Percentiles rank a stretch among this genome's conserved stretches.
Conservation (phyloP, 371 early-diverging fungal genomes). For the Mortierella sp. region DNA sequence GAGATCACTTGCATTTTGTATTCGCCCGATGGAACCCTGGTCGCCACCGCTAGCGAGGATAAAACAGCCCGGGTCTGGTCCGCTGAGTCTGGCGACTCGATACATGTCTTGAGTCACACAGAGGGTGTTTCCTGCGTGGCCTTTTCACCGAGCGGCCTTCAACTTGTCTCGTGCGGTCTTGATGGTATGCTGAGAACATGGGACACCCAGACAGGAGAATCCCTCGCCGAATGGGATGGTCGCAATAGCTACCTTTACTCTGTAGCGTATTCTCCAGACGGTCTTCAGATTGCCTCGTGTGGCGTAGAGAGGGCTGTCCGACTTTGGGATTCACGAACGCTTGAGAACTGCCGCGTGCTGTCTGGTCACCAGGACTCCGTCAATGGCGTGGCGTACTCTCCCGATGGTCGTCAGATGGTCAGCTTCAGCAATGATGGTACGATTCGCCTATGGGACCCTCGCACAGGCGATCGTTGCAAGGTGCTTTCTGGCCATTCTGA, state of each 20-base stretch:
- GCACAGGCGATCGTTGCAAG: no score
- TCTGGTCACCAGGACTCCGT: background rate
- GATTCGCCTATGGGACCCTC: background rate
- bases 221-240: no score
- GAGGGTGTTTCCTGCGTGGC: background rate
- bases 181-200: no score
- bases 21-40: no score
- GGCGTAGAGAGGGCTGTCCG: background rate
- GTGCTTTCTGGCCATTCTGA: no score
- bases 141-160: background rate
- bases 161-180: no score
- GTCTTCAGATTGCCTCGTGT: constrained; percentile 5
- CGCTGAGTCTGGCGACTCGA: no score
- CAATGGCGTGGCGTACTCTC: background rate
- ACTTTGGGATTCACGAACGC: background rate
- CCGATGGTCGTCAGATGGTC: background rate
- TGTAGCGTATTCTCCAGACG: constrained; percentile 3
- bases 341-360: background rate
- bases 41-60: no score
- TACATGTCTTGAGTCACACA: background rate
- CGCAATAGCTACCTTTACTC: background rate
- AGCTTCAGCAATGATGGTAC: background rate
- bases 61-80: no score
- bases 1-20: no score
- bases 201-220: no score